Percentiles rank a stretch among this genome's conserved stretches.
These are phyloP conservation scores for Laburnicola sp. DNA, from an alignment of 2,329 filamentous ascomycete species.

Conservation along the genomic window DNA sequence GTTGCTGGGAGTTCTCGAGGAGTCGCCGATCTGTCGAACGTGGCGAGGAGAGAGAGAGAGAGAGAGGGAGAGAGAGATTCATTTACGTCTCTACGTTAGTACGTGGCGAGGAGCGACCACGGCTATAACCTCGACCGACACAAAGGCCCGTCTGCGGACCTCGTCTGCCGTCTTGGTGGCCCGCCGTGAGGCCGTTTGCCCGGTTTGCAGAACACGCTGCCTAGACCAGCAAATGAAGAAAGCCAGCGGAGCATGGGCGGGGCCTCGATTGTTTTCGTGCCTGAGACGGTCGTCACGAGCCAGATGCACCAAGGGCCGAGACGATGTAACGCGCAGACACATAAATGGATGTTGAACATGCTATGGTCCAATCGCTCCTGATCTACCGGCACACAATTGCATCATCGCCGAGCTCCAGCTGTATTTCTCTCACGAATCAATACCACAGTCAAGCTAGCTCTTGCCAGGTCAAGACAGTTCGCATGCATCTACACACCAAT, in stretches of 20 bases:
- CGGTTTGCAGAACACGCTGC: constrained; percentile 2
- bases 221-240: constrained; percentile 2
- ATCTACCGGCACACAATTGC: neutral
- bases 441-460: neutral
- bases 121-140: constrained; percentile 31
- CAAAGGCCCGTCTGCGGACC: constrained; percentile 43
- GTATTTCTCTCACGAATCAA: neutral
- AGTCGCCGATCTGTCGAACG: too few species aligned
- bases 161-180: constrained; percentile 20
- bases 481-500: neutral
- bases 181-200: constrained; percentile 30
- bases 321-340: too few species aligned
- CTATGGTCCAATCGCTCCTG: too few species aligned
- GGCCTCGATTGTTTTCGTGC: too few species aligned
- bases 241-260: neutral
- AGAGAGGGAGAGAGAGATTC: too few species aligned
- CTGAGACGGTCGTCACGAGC: too few species aligned
- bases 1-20: too few species aligned
- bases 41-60: too few species aligned
- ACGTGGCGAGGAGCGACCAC: constrained; percentile 15
- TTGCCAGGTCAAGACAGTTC: neutral
- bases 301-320: too few species aligned
- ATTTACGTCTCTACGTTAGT: too few species aligned
- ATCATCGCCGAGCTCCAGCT: neutral
- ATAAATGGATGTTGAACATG: too few species aligned